Evolutionary conservation across 1,284 basidiomycete genomes (phyloP).

Genomic region (Porphyrellus sp.): DNA sequence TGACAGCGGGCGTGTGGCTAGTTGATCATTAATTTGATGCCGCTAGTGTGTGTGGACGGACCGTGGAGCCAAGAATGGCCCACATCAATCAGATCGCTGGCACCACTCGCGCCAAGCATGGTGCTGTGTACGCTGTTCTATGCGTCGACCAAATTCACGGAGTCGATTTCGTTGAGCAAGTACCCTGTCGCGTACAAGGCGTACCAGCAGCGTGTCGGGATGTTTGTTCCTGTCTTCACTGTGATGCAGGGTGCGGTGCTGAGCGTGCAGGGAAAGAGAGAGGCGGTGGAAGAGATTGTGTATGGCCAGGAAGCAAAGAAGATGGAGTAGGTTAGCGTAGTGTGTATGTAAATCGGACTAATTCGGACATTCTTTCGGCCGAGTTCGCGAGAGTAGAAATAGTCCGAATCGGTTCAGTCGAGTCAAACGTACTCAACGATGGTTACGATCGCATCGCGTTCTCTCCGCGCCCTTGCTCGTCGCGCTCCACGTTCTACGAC

Average conservation of each 20-base stretch:
- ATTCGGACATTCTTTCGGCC: slow-evolving; percentile 17
- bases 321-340: slow-evolving; percentile 6
- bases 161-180: slow-evolving; percentile 74
- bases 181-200: slow-evolving; percentile 71
- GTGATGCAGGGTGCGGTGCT: slow-evolving; percentile 40
- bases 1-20: slow-evolving; percentile 26
- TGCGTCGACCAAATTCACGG: slow-evolving; percentile 75
- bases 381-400: slow-evolving; percentile 10
- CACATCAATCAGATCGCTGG: slow-evolving; percentile 32
- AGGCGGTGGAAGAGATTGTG: slow-evolving; percentile 41
- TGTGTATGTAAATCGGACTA: slow-evolving; percentile 12
- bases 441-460: slow-evolving; percentile 22
- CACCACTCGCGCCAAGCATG: slow-evolving; percentile 51
- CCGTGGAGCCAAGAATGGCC: slow-evolving; percentile 34
- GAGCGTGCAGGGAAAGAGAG: slow-evolving; percentile 35
- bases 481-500: slow-evolving; percentile 12
- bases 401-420: background rate
- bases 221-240: slow-evolving; percentile 69
- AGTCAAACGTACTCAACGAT: slow-evolving; percentile 6
- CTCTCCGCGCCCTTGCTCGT: slow-evolving; percentile 24
- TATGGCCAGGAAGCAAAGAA: slow-evolving; percentile 36
- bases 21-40: slow-evolving; percentile 68
- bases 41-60: slow-evolving; percentile 50
- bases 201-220: slow-evolving; percentile 78
- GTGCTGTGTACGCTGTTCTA: slow-evolving; percentile 68